Evolutionary conservation across 176 grass and related monocot species (phyloP).

Genomic region (Luzula sylvatica): DNA sequence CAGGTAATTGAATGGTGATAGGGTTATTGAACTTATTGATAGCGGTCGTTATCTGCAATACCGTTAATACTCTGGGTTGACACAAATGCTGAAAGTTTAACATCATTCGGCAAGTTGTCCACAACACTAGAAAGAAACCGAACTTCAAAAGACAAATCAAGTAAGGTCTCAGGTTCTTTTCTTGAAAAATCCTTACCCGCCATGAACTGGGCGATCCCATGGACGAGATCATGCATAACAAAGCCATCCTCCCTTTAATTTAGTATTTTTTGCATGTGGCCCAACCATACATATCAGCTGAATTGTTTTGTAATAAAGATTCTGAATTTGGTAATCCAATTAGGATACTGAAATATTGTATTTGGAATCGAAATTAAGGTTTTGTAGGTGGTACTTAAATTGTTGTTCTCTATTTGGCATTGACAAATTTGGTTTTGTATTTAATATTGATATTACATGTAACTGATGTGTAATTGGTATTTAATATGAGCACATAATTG

Average conservation of each 20-base stretch:
- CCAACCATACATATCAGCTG: too few relatives aligned
- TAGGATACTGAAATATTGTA: too few relatives aligned
- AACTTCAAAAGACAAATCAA: neutral
- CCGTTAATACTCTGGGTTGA: neutral
- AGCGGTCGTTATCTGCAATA: neutral
- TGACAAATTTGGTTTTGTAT: too few relatives aligned
- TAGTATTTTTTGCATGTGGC: too few relatives aligned
- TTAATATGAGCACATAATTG: too few relatives aligned
- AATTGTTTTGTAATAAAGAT: too few relatives aligned
- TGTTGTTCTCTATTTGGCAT: too few relatives aligned
- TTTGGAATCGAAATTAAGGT: too few relatives aligned
- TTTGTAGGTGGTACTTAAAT: too few relatives aligned
- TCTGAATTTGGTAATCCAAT: too few relatives aligned
- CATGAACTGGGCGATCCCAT: slow-evolving; percentile 9
- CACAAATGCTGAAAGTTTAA: neutral
- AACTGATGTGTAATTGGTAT: too few relatives aligned
- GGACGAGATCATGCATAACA: slow-evolving; percentile 18
- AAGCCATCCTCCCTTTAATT: neutral
- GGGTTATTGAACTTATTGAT: neutral
- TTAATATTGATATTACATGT: too few relatives aligned
- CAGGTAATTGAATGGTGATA: neutral
- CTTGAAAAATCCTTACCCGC: neutral
- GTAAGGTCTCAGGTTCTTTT: neutral
- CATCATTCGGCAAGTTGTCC: neutral
- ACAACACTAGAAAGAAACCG: slow-evolving; percentile 2